These are phyloP conservation scores for Globisporangium nagaii DNA, from an alignment of 352 stramenopile species.

Conservation along the genomic window DNA sequence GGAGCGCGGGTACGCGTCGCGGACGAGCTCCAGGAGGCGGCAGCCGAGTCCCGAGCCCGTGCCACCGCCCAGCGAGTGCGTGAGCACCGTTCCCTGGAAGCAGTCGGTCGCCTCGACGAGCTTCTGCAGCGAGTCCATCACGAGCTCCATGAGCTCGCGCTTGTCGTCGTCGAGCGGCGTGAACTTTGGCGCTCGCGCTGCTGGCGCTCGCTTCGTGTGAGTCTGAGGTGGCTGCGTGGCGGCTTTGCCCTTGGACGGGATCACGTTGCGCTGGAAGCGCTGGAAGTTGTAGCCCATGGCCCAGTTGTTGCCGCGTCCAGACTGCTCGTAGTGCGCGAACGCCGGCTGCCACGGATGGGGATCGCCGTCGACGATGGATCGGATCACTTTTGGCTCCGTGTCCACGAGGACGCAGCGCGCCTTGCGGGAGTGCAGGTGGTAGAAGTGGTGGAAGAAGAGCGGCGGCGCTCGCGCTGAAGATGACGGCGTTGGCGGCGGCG, in stretches of 20 bases:
- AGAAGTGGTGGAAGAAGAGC: conserved; percentile 36
- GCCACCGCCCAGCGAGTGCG: conserved; percentile 78
- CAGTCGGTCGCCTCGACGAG: conserved; percentile 67
- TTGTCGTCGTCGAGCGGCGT: conserved; percentile 18
- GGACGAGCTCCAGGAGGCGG: conserved; percentile 72
- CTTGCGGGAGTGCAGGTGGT: conserved; percentile 28
- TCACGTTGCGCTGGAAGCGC: conserved; percentile 26
- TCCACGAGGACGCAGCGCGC: conserved; percentile 77
- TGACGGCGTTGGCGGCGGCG: not conserved
- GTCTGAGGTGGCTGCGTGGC: not conserved
- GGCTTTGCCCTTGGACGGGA: conserved; percentile 11
- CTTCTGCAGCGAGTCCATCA: conserved; percentile 68
- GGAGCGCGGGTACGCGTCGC: conserved; percentile 66
- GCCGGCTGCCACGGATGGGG: conserved; percentile 19
- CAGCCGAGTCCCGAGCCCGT: conserved; percentile 81
- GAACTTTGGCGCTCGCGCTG: conserved; percentile 1
- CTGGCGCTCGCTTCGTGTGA: not conserved
- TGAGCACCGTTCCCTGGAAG: conserved; percentile 70
- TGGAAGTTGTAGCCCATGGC: conserved; percentile 81
- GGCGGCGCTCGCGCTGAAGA: not conserved
- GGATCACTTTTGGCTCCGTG: conserved; percentile 72
- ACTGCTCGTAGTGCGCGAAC: conserved; percentile 53
- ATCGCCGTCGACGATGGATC: conserved; percentile 16
- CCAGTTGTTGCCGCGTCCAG: conserved; percentile 86
- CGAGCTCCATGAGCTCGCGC: conserved; percentile 49